These are phyloP conservation scores for Candida xiaguanensis DNA, from an alignment of 805 yeast species.

Conservation along the genomic window DNA sequence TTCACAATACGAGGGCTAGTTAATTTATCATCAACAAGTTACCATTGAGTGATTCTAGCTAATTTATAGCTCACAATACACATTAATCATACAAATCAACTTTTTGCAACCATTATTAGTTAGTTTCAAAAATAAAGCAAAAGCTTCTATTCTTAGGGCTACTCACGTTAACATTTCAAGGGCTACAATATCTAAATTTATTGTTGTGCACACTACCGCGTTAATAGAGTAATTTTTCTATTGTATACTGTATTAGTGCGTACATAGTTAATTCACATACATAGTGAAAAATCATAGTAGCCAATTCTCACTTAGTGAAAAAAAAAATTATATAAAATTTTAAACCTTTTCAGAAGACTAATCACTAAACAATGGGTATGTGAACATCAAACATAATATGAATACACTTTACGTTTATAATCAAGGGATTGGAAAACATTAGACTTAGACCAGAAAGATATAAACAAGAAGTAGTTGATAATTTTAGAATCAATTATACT, in stretches of 20 bases:
- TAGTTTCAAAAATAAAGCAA: no score
- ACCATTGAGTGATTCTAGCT: no score
- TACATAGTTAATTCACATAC: background rate
- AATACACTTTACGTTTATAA: background rate
- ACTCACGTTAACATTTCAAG: no score
- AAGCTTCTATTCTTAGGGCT: no score
- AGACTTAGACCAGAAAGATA: background rate
- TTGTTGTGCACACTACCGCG: background rate
- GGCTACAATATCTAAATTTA: background rate
- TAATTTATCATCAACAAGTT: no score
- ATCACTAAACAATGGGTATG: slow-evolving; percentile 28
- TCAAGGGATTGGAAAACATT: background rate
- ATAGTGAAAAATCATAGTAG: background rate
- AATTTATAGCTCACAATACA: no score
- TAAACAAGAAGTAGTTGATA: background rate
- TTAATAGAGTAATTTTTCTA: background rate
- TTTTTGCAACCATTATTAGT: no score
- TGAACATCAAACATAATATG: slow-evolving; percentile 3
- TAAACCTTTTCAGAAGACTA: slow-evolving; percentile 9
- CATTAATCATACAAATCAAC: no score
- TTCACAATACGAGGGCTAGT: no score
- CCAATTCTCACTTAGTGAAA: slow-evolving; percentile 5
- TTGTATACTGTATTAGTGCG: background rate
- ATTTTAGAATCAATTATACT: slow-evolving; percentile 4
- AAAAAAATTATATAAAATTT: slow-evolving; percentile 8